phyloP scores from a whole-genome alignment of 768 basidiomycete genomes.

The Pholiota molesta region DNA sequence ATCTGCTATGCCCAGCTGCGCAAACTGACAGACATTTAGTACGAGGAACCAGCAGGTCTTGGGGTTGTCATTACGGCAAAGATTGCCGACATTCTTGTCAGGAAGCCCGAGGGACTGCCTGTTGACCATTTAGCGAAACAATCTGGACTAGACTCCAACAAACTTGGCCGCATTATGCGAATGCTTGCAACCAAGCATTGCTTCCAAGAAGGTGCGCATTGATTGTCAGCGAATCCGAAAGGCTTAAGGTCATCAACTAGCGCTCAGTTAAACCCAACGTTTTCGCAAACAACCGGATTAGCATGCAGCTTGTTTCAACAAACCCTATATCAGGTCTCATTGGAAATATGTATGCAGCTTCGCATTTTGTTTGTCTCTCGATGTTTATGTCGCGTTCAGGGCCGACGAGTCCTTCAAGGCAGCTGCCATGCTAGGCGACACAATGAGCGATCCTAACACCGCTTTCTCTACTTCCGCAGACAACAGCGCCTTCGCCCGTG shows the following conservation, averaged over 20 bases:
- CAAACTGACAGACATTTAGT: constrained; percentile 9
- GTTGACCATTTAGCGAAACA: constrained; percentile 28
- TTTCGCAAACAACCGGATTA: constrained; percentile 46
- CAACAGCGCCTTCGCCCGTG: constrained; percentile 8
- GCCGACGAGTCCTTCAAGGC: constrained; percentile 17
- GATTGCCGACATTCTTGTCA: constrained; percentile 37
- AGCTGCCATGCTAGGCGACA: constrained; percentile 7
- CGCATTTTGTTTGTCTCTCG: too few relatives aligned
- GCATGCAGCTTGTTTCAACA: constrained; percentile 34
- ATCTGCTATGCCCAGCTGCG: neutral
- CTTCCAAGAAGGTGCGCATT: constrained; percentile 38
- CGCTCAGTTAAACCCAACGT: constrained; percentile 35
- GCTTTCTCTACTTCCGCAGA: constrained; percentile 9
- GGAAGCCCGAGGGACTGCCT: constrained; percentile 35
- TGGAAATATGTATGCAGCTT: constrained; percentile 27
- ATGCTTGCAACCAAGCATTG: constrained; percentile 38
- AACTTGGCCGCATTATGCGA: constrained; percentile 37
- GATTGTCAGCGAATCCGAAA: neutral
- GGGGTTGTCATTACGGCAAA: constrained; percentile 31
- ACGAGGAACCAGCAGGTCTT: constrained; percentile 30
- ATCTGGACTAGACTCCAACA: constrained; percentile 31
- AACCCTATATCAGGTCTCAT: constrained; percentile 31
- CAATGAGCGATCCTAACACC: constrained; percentile 10
- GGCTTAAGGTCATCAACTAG: neutral
- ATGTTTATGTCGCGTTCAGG: neutral